These are phyloP conservation scores for Sphagnum magellanicum DNA, from an alignment of 228 moss, liverwort and hornwort species.

Conservation along the genomic window DNA sequence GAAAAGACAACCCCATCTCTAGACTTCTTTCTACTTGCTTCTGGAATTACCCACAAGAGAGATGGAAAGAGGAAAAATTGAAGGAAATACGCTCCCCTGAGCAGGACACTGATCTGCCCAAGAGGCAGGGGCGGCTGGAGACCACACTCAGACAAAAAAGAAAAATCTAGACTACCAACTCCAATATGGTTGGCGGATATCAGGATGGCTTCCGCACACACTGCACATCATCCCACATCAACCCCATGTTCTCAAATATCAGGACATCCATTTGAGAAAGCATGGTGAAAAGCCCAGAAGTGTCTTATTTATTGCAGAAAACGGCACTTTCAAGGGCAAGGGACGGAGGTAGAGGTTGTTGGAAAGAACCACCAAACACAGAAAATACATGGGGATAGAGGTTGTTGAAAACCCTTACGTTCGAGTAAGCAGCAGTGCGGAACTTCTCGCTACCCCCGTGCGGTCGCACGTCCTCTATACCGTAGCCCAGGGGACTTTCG, in stretches of 20 bases:
- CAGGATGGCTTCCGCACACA: constrained; percentile 99
- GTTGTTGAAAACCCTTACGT: constrained; percentile 16
- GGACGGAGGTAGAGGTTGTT: no score
- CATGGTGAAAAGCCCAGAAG: no score
- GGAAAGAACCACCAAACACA: background rate
- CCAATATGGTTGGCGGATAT: constrained; percentile 51
- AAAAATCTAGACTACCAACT: constrained; percentile 29
- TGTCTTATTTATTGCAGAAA: no score
- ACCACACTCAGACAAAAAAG: constrained; percentile 54
- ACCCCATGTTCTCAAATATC: no score
- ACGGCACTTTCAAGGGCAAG: background rate
- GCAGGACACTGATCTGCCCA: constrained; percentile 71
- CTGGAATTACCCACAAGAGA: background rate
- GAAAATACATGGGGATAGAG: background rate
- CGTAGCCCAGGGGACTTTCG: constrained; percentile 67
- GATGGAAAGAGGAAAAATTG: background rate
- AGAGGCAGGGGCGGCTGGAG: constrained; percentile 37
- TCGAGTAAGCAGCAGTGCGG: constrained; percentile 65
- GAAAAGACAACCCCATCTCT: constrained; percentile 49
- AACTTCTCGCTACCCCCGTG: constrained; percentile 73
- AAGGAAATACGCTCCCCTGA: background rate
- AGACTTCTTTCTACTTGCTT: background rate
- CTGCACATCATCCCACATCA: constrained; percentile 30
- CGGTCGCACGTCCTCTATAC: constrained; percentile 76
- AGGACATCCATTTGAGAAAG: no score